These are phyloP conservation scores for Podospora pseudocomata DNA, from an alignment of 495 filamentous ascomycete species.

Conservation along the genomic window DNA sequence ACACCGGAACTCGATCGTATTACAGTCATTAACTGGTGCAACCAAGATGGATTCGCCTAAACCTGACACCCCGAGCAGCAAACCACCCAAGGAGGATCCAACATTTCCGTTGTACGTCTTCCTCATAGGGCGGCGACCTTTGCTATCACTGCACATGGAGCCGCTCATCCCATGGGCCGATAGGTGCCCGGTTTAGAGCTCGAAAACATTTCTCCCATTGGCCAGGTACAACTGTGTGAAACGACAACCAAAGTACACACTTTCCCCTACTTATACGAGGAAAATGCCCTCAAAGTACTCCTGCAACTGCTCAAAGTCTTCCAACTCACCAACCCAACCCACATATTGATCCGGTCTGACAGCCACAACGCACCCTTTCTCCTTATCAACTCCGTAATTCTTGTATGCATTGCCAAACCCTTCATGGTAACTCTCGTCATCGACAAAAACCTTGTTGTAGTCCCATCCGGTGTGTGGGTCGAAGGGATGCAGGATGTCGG, in stretches of 20 bases:
- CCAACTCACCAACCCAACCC: constrained; percentile 52
- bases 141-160: neutral
- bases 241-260: neutral
- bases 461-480: constrained; percentile 59
- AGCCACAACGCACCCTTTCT: constrained; percentile 56
- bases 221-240: neutral
- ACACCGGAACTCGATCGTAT: neutral
- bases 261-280: constrained; percentile 14
- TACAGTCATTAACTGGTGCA: neutral
- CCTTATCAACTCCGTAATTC: constrained; percentile 57
- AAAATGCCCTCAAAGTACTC: constrained; percentile 37
- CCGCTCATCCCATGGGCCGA: neutral
- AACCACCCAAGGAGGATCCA: neutral
- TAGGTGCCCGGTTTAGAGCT: neutral
- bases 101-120: neutral
- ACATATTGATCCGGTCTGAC: constrained; percentile 63
- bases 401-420: constrained; percentile 60
- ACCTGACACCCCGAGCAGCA: neutral
- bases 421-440: constrained; percentile 58
- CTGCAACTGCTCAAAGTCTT: constrained; percentile 46
- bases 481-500: constrained; percentile 54
- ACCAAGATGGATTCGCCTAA: neutral
- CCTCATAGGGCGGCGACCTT: neutral
- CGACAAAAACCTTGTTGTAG: constrained; percentile 63
- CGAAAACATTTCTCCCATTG: neutral